phyloP scores from a whole-genome alignment of 2,329 filamentous ascomycete species.

The Pestalotiopsis sp. region DNA sequence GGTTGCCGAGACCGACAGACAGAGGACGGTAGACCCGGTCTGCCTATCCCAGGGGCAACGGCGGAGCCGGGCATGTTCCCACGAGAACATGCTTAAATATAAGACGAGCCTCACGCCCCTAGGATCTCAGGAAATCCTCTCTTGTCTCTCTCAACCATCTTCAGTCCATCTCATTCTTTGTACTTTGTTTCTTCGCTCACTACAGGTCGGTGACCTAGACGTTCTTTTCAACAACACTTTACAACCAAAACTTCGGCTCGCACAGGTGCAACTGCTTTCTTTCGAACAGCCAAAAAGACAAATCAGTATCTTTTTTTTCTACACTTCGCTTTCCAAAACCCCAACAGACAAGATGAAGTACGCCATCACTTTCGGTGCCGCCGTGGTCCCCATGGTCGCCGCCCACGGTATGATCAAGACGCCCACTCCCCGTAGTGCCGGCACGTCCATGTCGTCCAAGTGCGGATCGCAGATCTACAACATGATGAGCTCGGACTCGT shows the following conservation, averaged over 20 bases:
- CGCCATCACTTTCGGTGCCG: conserved; percentile 13
- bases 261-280: conserved; percentile 11
- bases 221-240: conserved; percentile 13
- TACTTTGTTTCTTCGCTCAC: conserved; percentile 13
- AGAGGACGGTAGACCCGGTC: background rate
- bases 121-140: background rate
- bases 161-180: conserved; percentile 12
- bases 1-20: background rate
- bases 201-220: conserved; percentile 19
- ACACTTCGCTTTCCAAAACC: background rate
- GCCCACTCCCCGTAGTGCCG: conserved; percentile 52
- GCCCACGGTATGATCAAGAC: conserved; percentile 56
- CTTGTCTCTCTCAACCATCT: background rate
- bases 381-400: conserved; percentile 40
- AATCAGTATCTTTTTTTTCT: background rate
- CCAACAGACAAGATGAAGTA: conserved; percentile 21
- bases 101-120: background rate
- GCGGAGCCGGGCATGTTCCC: background rate
- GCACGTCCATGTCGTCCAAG: conserved; percentile 50
- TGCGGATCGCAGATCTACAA: conserved; percentile 58
- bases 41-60: background rate
- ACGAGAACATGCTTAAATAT: conserved; percentile 10
- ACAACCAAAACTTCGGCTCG: conserved; percentile 9
- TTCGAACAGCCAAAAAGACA: background rate
- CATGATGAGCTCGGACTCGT: conserved; percentile 55